A percentile compares a stretch with the other conserved stretches of the same genome.
These are phyloP conservation scores for Lipomyces anomalus DNA, from an alignment of 805 yeast genomes.

Conservation along the genomic window DNA sequence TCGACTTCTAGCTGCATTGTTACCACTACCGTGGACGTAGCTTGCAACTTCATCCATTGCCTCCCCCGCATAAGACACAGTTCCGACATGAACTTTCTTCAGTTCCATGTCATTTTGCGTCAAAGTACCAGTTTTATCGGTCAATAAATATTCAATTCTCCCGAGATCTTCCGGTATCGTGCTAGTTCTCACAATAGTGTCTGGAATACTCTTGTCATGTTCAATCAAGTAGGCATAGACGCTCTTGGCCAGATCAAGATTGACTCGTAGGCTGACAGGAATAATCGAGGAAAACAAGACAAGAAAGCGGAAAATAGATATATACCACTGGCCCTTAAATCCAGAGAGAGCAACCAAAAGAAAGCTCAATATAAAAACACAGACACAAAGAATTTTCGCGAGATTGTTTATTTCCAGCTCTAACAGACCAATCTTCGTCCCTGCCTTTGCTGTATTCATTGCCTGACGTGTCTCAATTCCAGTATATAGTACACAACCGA, in stretches of 20 bases:
- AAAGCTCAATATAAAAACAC: conserved; percentile 74
- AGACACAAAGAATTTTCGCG: conserved; percentile 80
- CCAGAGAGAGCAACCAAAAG: conserved; percentile 78
- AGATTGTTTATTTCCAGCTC: conserved; percentile 86
- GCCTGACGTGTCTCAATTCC: conserved; percentile 93
- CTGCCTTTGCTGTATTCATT: conserved; percentile 81
- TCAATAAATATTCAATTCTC: conserved; percentile 81
- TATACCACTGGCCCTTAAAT: conserved; percentile 69
- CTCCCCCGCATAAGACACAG: conserved; percentile 87
- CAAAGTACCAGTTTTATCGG: conserved; percentile 95
- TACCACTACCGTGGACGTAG: conserved; percentile 22
- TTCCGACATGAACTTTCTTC: conserved; percentile 86
- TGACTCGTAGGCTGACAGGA: conserved; percentile 92
- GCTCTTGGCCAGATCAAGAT: conserved; percentile 89
- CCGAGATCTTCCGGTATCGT: conserved; percentile 98
- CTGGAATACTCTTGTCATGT: conserved; percentile 72
- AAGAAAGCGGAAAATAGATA: conserved; percentile 83
- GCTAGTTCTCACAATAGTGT: conserved; percentile 90
- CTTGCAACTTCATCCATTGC: conserved; percentile 73
- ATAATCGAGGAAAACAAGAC: conserved; percentile 91
- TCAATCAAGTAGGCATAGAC: conserved; percentile 95
- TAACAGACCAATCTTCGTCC: conserved; percentile 81
- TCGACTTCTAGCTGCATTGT: conserved; percentile 39
- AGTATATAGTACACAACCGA: conserved; percentile 84
- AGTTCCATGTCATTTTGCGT: conserved; percentile 98